phyloP scores from a whole-genome alignment of 768 basidiomycete genomes.

The Amanita polypyramis region DNA sequence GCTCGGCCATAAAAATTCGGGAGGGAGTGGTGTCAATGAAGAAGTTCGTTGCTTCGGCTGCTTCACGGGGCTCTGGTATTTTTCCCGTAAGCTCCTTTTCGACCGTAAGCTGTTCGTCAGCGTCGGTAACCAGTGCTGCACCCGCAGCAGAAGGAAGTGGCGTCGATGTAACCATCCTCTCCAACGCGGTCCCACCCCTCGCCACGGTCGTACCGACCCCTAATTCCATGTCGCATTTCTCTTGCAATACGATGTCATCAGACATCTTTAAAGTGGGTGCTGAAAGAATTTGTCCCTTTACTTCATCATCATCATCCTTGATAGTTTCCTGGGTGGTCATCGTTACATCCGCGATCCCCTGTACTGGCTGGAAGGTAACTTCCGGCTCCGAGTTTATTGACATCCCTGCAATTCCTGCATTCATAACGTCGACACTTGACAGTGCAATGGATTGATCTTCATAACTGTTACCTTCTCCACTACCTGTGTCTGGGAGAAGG shows the following conservation, averaged over 20 bases:
- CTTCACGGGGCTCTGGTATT: neutral
- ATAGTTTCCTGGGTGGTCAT: no score
- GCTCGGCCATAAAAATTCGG: slow-evolving; percentile 11
- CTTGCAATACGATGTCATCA: no score
- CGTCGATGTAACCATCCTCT: no score
- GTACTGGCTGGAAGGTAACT: neutral
- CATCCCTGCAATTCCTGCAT: slow-evolving; percentile 28
- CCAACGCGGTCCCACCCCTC: no score
- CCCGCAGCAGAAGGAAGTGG: no score
- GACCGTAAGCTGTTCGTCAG: neutral
- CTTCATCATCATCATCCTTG: no score
- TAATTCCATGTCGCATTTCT: no score
- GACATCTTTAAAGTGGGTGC: no score
- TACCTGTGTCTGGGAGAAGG: neutral
- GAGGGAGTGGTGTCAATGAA: slow-evolving; percentile 33
- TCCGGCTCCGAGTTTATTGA: slow-evolving; percentile 9
- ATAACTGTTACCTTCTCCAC: neutral
- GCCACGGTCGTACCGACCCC: no score
- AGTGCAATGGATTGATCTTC: neutral
- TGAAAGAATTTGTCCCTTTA: no score
- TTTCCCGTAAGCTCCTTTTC: no score
- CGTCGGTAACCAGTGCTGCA: neutral
- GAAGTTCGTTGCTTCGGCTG: slow-evolving; percentile 13
- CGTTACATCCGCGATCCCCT: neutral
- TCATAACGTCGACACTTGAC: slow-evolving; percentile 12